Evolutionary conservation across 2,329 filamentous ascomycete genomes (phyloP).

Genomic region (Fusarium haematococcum): DNA sequence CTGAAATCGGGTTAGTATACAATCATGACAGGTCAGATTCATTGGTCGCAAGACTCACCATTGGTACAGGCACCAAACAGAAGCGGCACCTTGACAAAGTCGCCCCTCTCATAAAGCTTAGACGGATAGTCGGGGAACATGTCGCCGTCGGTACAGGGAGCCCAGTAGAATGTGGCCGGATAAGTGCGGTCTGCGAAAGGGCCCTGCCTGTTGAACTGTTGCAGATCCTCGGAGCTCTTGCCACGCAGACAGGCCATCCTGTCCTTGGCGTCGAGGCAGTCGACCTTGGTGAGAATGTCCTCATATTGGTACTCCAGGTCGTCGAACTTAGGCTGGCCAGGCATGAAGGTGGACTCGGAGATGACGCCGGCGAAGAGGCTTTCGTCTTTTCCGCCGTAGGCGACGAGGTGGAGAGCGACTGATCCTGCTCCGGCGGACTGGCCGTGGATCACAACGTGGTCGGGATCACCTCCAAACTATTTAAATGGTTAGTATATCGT

Average conservation of each 20-base stretch:
- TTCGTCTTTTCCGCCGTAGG: slow-evolving; percentile 59
- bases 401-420: slow-evolving; percentile 64
- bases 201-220: slow-evolving; percentile 54
- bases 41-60: slow-evolving; percentile 47
- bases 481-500: background rate
- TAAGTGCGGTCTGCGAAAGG: slow-evolving; percentile 53
- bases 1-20: slow-evolving; percentile 44
- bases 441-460: slow-evolving; percentile 70
- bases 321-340: slow-evolving; percentile 56
- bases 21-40: background rate
- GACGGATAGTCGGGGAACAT: slow-evolving; percentile 58
- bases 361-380: slow-evolving; percentile 60
- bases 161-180: slow-evolving; percentile 61
- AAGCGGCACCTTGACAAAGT: slow-evolving; percentile 58
- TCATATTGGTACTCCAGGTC: slow-evolving; percentile 64
- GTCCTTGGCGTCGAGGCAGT: slow-evolving; percentile 49
- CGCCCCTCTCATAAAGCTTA: slow-evolving; percentile 52
- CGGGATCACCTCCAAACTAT: slow-evolving; percentile 68
- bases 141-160: slow-evolving; percentile 62
- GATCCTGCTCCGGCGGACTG: slow-evolving; percentile 71
- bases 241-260: slow-evolving; percentile 58
- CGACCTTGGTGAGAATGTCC: slow-evolving; percentile 48
- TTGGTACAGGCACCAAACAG: slow-evolving; percentile 59
- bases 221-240: slow-evolving; percentile 50
- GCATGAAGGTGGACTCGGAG: slow-evolving; percentile 62